A percentile compares a stretch with the other conserved stretches of the same genome.
These are phyloP conservation scores for Vicia faba DNA, from an alignment of 306 rosid genomes.

Conservation along the genomic window DNA sequence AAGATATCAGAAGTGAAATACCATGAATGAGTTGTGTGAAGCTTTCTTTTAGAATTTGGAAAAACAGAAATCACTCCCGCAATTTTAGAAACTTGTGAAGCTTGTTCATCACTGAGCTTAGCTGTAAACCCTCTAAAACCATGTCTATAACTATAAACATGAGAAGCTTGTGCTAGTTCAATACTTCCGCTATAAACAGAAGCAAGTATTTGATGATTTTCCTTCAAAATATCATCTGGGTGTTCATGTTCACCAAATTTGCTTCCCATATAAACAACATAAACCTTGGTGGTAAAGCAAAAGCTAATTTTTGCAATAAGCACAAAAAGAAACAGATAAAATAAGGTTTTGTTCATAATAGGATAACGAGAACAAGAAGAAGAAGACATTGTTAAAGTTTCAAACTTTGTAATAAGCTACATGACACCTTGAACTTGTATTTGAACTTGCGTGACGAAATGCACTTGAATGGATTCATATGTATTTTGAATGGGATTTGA, in stretches of 20 bases:
- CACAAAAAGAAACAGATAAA: conserved; percentile 46
- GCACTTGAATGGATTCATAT: no score
- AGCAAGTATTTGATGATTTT: conserved; percentile 73
- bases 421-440: no score
- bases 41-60: conserved; percentile 67
- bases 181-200: conserved; percentile 66
- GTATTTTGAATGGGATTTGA: no score
- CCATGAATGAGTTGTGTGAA: conserved; percentile 94
- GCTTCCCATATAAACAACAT: conserved; percentile 89
- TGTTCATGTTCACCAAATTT: conserved; percentile 58
- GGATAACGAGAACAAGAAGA: conserved; percentile 36
- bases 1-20: conserved; percentile 73
- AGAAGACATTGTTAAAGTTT: conserved; percentile 47
- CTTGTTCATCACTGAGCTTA: conserved; percentile 68
- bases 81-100: conserved; percentile 68
- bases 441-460: no score
- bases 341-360: conserved; percentile 31
- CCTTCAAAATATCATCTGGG: conserved; percentile 54
- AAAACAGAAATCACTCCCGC: conserved; percentile 82
- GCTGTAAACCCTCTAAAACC: conserved; percentile 88
- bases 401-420: conserved; percentile 19
- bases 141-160: conserved; percentile 70
- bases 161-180: conserved; percentile 71
- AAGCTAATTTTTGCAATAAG: conserved; percentile 44
- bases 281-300: conserved; percentile 67